phyloP scores from a whole-genome alignment of 768 basidiomycete genomes.

The Suillus ampliporus region DNA sequence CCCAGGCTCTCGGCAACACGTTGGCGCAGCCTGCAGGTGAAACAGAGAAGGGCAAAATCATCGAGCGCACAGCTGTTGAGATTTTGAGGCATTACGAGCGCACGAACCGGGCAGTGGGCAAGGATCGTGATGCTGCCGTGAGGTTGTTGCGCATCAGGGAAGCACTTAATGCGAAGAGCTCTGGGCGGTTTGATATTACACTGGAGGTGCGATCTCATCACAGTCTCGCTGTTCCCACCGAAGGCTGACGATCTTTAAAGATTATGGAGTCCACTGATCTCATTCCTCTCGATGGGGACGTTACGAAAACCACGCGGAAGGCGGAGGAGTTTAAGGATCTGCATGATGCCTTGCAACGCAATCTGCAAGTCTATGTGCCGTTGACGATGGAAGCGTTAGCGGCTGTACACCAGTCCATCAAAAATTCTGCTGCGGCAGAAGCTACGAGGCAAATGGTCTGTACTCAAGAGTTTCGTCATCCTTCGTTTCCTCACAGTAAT shows the following conservation, averaged over 20 bases:
- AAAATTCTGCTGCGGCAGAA: conserved; percentile 74
- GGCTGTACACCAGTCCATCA: conserved; percentile 77
- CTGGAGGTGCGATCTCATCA: conserved; percentile 69
- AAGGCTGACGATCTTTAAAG: conserved; percentile 42
- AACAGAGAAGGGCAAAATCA: conserved; percentile 62
- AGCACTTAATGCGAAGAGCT: conserved; percentile 76
- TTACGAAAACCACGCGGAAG: conserved; percentile 80
- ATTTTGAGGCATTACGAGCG: conserved; percentile 83
- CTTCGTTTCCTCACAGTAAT: conserved; percentile 24
- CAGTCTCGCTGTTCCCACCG: conserved; percentile 3
- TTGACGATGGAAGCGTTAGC: conserved; percentile 93
- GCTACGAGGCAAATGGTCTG: conserved; percentile 77
- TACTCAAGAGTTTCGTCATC: conserved; percentile 22
- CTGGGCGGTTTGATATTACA: conserved; percentile 74
- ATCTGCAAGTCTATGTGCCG: conserved; percentile 86
- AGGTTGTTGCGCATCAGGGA: conserved; percentile 81
- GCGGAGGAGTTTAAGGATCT: conserved; percentile 90
- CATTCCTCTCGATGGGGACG: conserved; percentile 85
- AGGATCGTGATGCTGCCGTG: conserved; percentile 74
- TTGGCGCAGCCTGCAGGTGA: conserved; percentile 63
- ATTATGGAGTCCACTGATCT: conserved; percentile 87
- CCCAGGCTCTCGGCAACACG: conserved; percentile 84
- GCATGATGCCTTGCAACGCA: conserved; percentile 87
- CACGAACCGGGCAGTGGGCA: conserved; percentile 73
- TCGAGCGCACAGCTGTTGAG: conserved; percentile 78